Base-by-base conservation (phyloP, 2,329 filamentous ascomycete species). In the Neofusicoccum laricinum region DNA sequence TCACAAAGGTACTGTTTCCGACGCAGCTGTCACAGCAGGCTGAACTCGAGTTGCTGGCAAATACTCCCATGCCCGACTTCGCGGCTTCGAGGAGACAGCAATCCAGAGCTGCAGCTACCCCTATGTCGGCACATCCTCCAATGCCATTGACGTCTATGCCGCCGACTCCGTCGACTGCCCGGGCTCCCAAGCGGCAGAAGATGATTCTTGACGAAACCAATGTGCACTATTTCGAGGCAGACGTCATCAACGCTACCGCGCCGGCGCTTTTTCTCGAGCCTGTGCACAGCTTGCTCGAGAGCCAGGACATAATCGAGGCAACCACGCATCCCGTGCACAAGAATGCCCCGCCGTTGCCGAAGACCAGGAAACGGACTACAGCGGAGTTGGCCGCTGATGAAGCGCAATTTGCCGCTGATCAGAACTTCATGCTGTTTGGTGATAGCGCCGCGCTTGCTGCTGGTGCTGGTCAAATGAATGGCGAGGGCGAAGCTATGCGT, bases 301-400 rank as follows among this genome's bases (percentile, higher is more conserved):
- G 88, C 1, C 88, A 93, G 53, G 82, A 83, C 11, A 82, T 96
- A 3, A 82, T 98, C 2, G 87, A 92, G 34, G 82, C 84, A 17
- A 82, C 94, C 69, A 84, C 86, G 19, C 91, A 96, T 74, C 90
- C 93, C 6, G 87, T 92, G 64, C 91, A 97, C 75, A 85, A 87
- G 34, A 86, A 90, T 57, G 82, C 87, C 48, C 89, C 92, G 10
- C 94, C 95, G 0, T 86, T 90, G 66, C 93, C 93, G 2, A 97
- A 97, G 82, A 89, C 89, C 7, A 85, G 95, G 64, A 98, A 99
- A 82, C 88, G 94, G 67, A 99, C 95, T 0, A 89, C 96, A 17
- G 95, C 95, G 8, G 94, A 99, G 74, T 87, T 98, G 81, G 95
- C 92, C 8, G 94, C 94, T 7, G 95, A 99, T 72, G 93, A 99